Base-by-base conservation (phyloP, 768 basidiomycete genomes). In the Coprinellus micaceus region DNA sequence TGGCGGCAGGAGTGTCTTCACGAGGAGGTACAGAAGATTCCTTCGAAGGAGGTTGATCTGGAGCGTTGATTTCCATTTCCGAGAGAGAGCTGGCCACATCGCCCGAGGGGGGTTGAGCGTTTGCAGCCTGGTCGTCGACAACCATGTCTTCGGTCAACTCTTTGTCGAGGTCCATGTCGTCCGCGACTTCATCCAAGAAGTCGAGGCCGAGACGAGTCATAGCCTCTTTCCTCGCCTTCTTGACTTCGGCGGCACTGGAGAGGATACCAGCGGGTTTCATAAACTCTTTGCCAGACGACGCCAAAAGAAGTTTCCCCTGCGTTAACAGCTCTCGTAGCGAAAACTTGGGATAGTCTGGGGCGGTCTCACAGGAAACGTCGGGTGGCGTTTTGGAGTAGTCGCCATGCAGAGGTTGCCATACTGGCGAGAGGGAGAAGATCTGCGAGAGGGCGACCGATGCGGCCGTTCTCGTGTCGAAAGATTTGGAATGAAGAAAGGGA, bases 241-340 rank as follows among this genome's bases (percentile, higher is more conserved):
- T 90, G 4, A 95, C 89, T 67, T 95, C 93, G 30, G 83, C 80
- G 2, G 89, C 74, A 54, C 81, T 89, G 4, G 86, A 80, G 30
- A 89, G 77, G 49, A 91, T 88, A 12, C 85, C 86, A 3, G 82
- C 68, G 2, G 88, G 88, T 63, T 85, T 91, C 21, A 74, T 67
- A 59, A 94, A 98, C 70, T 99, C 96, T 64, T 93, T 94, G 5
- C 96, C 96, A 0, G 95, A 94, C 2, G 93, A 96, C 1, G 92
- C 90, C 2, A 99, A 79, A 3, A 99, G 81, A 2, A 92, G 81
- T 24, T 82, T 84, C 5, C 87, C 86, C 56, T 85, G 86, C n/a
- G 83, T 70, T 59, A 97, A 81, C 21, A 94, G 76, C 47, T 89
- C 85, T 58, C 79, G 76, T 17, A 96, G 84, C 17, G 89, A 89